These are phyloP conservation scores for Mesembryanthemum crystallinum DNA, from an alignment of 148 eudicot genomes.

Conservation along the genomic window DNA sequence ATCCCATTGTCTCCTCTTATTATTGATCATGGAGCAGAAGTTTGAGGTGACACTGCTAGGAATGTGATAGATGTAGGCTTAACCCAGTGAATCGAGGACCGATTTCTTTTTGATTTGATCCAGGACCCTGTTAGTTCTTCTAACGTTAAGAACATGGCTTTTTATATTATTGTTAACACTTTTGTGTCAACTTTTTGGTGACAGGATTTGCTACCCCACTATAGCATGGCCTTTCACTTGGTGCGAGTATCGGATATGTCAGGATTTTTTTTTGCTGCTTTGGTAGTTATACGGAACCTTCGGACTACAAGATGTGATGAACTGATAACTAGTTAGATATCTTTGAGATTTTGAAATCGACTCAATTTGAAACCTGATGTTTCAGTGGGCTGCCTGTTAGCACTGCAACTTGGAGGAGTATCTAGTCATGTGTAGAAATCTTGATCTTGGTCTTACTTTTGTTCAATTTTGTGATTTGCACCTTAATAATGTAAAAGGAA, in stretches of 20 bases:
- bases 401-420: conserved; percentile 8
- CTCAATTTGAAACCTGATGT: conserved; percentile 7
- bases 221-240: conserved; percentile 42
- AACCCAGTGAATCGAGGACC: not conserved
- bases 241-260: not conserved
- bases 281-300: conserved; percentile 17
- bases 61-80: not conserved
- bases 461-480: not conserved
- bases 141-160: not conserved
- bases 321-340: conserved; percentile 2
- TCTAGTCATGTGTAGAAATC: not conserved
- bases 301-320: conserved; percentile 13
- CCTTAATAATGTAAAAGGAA: not conserved
- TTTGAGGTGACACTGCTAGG: not conserved
- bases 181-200: conserved; percentile 1
- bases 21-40: not conserved
- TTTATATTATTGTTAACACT: conserved; percentile 6
- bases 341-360: conserved; percentile 15
- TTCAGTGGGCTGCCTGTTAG: conserved; percentile 10
- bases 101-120: not conserved
- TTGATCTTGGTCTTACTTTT: not conserved
- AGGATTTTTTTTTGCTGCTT: conserved; percentile 8
- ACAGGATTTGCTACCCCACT: conserved; percentile 64
- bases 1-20: not conserved
- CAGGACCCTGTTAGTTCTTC: not conserved